A percentile compares a stretch with the other conserved stretches of the same genome.
These are phyloP conservation scores for Spizellomyces sp. DNA, from an alignment of 192 early-diverging fungal genomes.

Conservation along the genomic window DNA sequence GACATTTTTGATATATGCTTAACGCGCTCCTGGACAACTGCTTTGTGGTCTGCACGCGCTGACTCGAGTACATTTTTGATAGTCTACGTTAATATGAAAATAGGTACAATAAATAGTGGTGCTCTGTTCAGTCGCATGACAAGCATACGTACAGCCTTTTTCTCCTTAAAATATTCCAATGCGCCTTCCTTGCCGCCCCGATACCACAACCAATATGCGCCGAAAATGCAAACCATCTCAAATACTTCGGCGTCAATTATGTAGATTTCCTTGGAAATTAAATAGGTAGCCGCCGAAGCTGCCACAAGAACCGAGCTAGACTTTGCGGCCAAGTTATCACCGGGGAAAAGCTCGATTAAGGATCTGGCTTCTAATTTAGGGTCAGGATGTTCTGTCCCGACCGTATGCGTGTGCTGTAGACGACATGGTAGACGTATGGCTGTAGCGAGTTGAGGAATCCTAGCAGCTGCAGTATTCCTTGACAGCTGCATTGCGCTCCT, in stretches of 20 bases:
- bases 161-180: slow-evolving; percentile 65
- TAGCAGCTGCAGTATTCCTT: no score
- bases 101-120: neutral
- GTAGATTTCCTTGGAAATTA: slow-evolving; percentile 98
- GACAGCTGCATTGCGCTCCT: no score
- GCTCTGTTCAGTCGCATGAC: neutral
- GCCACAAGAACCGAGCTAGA: slow-evolving; percentile 82
- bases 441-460: no score
- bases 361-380: slow-evolving; percentile 84
- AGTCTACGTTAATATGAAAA: slow-evolving; percentile 48
- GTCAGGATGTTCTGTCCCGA: slow-evolving; percentile 28
- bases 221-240: slow-evolving; percentile 77
- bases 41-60: slow-evolving; percentile 90
- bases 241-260: slow-evolving; percentile 92
- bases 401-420: no score
- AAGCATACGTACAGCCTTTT: neutral
- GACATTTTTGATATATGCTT: slow-evolving; percentile 88
- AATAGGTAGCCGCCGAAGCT: slow-evolving; percentile 80
- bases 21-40: slow-evolving; percentile 86
- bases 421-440: no score
- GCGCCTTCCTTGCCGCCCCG: slow-evolving; percentile 79
- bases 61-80: slow-evolving; percentile 79
- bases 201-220: slow-evolving; percentile 78
- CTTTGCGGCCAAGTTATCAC: slow-evolving; percentile 85
- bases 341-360: slow-evolving; percentile 91